These are phyloP conservation scores for Bruguiera parviflora DNA, from an alignment of 345 rosid species.

Conservation along the genomic window DNA sequence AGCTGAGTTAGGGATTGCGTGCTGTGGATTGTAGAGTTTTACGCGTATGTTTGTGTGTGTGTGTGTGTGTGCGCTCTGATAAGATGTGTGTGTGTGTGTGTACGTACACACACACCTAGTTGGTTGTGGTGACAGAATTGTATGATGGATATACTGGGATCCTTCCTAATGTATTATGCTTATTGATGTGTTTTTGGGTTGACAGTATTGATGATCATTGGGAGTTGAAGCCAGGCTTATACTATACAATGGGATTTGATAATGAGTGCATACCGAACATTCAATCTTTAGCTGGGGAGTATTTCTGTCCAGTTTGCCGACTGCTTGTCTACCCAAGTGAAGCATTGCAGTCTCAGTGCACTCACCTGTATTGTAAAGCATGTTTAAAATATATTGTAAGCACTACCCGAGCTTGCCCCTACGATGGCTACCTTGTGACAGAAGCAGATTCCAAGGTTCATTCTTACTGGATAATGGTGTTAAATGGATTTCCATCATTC, in stretches of 20 bases:
- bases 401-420: constrained; percentile 75
- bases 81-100: too few relatives aligned
- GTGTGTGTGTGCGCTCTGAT: too few relatives aligned
- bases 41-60: too few relatives aligned
- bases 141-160: too few relatives aligned
- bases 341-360: constrained; percentile 78
- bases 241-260: constrained; percentile 62
- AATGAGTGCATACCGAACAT: constrained; percentile 66
- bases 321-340: constrained; percentile 74
- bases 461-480: neutral
- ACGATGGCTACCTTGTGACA: constrained; percentile 74
- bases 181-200: neutral
- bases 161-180: too few relatives aligned
- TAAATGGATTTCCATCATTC: neutral
- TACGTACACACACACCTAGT: too few relatives aligned
- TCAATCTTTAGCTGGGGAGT: constrained; percentile 68
- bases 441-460: constrained; percentile 80
- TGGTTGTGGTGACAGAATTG: too few relatives aligned
- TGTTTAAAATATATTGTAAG: constrained; percentile 55
- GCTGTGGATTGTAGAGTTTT: too few relatives aligned
- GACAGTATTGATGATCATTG: constrained; percentile 3
- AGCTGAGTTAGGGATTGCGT: too few relatives aligned
- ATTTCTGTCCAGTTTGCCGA: constrained; percentile 78
- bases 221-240: constrained; percentile 9
- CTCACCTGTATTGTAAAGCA: constrained; percentile 75